Evolutionary conservation across 495 filamentous ascomycete species (phyloP).

Genomic region (Cenococcum geophilum): DNA sequence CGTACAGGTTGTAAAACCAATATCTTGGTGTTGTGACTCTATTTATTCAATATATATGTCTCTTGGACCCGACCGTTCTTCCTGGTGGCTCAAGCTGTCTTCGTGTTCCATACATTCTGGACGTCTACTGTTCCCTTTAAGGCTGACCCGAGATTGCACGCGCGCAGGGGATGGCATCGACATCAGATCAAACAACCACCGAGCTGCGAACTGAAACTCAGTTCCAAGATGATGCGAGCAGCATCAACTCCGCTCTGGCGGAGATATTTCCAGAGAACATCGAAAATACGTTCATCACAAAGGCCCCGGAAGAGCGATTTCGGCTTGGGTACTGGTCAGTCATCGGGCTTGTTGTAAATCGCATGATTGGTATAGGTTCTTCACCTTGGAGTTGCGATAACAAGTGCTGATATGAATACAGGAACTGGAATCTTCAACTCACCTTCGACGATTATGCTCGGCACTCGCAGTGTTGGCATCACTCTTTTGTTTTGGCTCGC

Average conservation of each 20-base stretch:
- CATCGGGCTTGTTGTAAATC: conserved; percentile 33
- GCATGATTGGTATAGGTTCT: conserved; percentile 35
- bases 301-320: conserved; percentile 30
- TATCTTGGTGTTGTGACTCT: too few relatives aligned
- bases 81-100: too few relatives aligned
- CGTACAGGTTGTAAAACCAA: too few relatives aligned
- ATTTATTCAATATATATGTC: too few relatives aligned
- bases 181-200: too few relatives aligned
- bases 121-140: too few relatives aligned
- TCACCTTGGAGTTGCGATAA: too few relatives aligned
- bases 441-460: conserved; percentile 10
- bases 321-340: conserved; percentile 29
- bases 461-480: conserved; percentile 13
- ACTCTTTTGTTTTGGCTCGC: conserved; percentile 18
- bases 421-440: conserved; percentile 21
- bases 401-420: not conserved
- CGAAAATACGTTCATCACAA: conserved; percentile 27
- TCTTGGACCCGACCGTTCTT: too few relatives aligned
- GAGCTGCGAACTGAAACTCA: too few relatives aligned
- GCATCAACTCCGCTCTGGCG: not conserved
- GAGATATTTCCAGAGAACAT: not conserved
- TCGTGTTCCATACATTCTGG: too few relatives aligned
- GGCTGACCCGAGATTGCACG: too few relatives aligned
- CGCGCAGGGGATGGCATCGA: too few relatives aligned
- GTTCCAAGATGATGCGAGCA: not conserved